These are phyloP conservation scores for Chamaenerion angustifolium DNA, from an alignment of 345 rosid genomes.

Conservation along the genomic window DNA sequence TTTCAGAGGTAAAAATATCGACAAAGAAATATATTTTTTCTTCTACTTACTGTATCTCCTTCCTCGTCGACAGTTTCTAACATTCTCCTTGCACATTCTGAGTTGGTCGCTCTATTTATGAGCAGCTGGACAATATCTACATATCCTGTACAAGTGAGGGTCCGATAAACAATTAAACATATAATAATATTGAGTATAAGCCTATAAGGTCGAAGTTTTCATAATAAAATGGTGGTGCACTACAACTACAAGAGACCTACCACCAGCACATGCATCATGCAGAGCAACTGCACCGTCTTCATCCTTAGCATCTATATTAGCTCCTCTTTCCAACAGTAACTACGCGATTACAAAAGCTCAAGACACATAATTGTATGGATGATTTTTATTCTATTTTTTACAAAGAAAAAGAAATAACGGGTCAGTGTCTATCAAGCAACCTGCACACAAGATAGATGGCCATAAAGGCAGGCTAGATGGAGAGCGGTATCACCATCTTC, in stretches of 20 bases:
- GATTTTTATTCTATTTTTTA: background rate
- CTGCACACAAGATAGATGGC: constrained; percentile 70
- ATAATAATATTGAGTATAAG: no score
- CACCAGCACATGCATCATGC: constrained; percentile 93
- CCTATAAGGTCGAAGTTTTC: background rate
- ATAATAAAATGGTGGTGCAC: background rate
- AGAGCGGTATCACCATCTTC: constrained; percentile 92
- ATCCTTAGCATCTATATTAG: constrained; percentile 67
- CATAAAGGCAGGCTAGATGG: constrained; percentile 83
- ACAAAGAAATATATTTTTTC: no score
- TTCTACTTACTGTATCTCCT: constrained; percentile 69
- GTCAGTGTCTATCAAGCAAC: constrained; percentile 17
- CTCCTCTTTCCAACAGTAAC: constrained; percentile 86
- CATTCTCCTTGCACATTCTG: constrained; percentile 52
- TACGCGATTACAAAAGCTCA: constrained; percentile 9
- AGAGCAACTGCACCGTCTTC: constrained; percentile 91
- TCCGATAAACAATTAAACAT: no score
- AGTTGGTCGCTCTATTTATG: constrained; percentile 31
- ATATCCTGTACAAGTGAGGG: constrained; percentile 33
- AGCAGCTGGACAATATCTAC: constrained; percentile 51
- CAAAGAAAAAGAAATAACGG: background rate
- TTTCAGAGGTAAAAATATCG: constrained; percentile 2
- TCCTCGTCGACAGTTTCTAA: constrained; percentile 55
- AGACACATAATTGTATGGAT: background rate
- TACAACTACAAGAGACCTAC: constrained; percentile 17